Conservation (phyloP, 2,329 filamentous ascomycete genomes). For the Aspergillus novofumigatus region DNA sequence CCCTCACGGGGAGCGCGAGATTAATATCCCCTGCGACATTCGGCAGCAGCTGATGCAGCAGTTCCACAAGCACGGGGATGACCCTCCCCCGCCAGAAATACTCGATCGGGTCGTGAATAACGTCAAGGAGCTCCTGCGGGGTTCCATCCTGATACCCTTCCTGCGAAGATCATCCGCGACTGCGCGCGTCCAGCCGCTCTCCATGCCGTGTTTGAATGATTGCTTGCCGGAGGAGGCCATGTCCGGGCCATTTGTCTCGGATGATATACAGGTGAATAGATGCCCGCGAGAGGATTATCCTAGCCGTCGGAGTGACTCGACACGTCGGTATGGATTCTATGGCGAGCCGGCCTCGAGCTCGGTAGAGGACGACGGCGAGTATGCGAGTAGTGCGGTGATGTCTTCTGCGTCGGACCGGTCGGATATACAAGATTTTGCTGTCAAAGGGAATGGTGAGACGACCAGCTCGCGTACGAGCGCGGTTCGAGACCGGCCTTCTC, state of each 20-base stretch:
- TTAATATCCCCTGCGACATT: not conserved
- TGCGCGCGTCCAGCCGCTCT: conserved; percentile 1
- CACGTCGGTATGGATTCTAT: not conserved
- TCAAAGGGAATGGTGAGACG: not conserved
- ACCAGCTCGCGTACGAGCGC: not conserved
- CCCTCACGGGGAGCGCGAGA: not conserved
- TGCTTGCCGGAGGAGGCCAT: not conserved
- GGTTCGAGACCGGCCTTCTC: not conserved
- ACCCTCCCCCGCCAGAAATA: not conserved
- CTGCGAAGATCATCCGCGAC: not conserved
- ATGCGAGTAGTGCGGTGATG: not conserved
- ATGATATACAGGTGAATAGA: not conserved
- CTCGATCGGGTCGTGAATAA: not conserved
- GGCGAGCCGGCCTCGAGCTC: not conserved
- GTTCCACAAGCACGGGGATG: not conserved
- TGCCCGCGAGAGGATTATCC: not conserved
- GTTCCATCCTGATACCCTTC: conserved; percentile 1
- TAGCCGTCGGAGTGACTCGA: not conserved
- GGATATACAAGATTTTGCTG: not conserved
- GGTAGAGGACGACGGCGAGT: not conserved
- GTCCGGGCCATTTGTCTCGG: not conserved
- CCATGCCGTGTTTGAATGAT: not conserved
- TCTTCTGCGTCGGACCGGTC: not conserved
- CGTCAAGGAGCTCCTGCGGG: conserved; percentile 2
- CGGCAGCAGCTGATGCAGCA: not conserved